phyloP scores from a whole-genome alignment of 108 stramenopile genomes.

The Chaetoceros tenuissimus region DNA sequence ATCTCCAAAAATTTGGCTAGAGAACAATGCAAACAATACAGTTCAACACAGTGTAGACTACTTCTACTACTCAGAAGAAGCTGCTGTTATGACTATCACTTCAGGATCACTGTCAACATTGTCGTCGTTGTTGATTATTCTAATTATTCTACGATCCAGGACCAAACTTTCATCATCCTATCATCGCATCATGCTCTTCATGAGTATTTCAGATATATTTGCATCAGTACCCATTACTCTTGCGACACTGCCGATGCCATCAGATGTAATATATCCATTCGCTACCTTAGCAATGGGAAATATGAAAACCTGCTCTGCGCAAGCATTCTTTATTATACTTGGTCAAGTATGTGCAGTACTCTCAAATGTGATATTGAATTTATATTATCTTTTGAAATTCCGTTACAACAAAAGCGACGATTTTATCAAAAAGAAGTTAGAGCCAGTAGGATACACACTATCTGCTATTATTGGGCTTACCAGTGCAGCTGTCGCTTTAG shows the following conservation, averaged over 20 bases:
- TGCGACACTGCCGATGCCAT: conserved; percentile 34
- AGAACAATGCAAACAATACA: no score
- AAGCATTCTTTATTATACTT: background rate
- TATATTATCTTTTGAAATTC: background rate
- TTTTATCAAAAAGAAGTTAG: background rate
- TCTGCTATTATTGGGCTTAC: background rate
- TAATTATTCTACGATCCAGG: conserved; percentile 12
- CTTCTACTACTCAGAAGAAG: no score
- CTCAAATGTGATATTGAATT: background rate
- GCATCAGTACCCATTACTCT: conserved; percentile 24
- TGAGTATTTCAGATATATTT: conserved; percentile 19
- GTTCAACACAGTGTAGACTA: no score
- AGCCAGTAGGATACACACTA: background rate
- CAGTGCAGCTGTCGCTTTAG: no score
- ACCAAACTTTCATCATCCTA: conserved; percentile 13
- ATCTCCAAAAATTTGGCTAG: no score
- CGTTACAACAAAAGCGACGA: background rate
- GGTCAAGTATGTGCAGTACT: background rate
- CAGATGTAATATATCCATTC: background rate
- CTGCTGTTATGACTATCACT: no score
- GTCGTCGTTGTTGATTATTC: conserved; percentile 35
- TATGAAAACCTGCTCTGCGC: background rate
- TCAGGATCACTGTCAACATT: conserved; percentile 18
- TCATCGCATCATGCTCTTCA: conserved; percentile 31
- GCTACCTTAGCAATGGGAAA: background rate